phyloP scores from a whole-genome alignment of 2,329 filamentous ascomycete species.

The Aspergillus amoenus region DNA sequence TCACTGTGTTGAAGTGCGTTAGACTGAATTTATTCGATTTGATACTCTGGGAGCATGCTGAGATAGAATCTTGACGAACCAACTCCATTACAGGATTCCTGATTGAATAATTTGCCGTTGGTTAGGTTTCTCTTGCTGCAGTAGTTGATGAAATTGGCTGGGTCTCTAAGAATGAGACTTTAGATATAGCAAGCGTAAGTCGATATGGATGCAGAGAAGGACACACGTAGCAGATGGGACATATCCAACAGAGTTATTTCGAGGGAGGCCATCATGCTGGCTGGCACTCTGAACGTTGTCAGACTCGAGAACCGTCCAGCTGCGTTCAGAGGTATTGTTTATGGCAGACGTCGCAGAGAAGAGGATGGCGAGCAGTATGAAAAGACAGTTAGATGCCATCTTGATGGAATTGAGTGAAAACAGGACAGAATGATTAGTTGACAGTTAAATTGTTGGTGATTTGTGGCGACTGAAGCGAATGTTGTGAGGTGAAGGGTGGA shows the following conservation, averaged over 20 bases:
- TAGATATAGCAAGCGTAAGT: no score
- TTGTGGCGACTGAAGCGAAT: no score
- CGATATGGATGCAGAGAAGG: neutral
- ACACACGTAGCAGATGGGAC: slow-evolving; percentile 4
- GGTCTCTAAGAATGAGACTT: neutral
- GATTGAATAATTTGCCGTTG: neutral
- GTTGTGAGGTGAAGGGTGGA: no score
- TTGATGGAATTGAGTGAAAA: neutral
- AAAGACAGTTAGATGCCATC: neutral
- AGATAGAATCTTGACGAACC: neutral
- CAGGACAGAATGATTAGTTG: no score
- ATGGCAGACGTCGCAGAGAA: neutral
- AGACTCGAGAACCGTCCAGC: slow-evolving; percentile 5
- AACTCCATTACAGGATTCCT: slow-evolving; percentile 5
- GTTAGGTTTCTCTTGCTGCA: slow-evolving; percentile 1
- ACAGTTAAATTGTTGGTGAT: no score
- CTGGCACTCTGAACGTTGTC: slow-evolving; percentile 8
- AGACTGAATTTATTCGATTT: neutral
- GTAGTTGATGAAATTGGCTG: slow-evolving; percentile 11
- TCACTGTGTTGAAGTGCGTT: neutral
- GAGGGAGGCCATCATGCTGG: slow-evolving; percentile 5
- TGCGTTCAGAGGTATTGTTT: neutral
- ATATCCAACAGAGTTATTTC: slow-evolving; percentile 4
- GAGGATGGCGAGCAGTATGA: neutral
- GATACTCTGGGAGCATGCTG: no score